A percentile compares a stretch with the other conserved stretches of the same genome.
phyloP scores from a whole-genome alignment of 768 basidiomycete species.

The Kwoniella newhampshirensis region DNA sequence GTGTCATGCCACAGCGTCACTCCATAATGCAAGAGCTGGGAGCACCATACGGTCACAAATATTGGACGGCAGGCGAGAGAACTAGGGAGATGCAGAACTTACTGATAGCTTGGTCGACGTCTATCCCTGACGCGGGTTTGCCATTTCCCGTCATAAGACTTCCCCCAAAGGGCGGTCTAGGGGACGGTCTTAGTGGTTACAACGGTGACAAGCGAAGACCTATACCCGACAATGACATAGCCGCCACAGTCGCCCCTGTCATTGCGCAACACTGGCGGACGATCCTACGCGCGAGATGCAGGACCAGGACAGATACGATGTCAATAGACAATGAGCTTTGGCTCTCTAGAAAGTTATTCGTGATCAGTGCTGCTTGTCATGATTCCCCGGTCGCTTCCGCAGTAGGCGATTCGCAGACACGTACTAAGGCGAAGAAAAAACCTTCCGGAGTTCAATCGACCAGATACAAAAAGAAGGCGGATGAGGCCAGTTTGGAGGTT shows the following conservation, averaged over 20 bases:
- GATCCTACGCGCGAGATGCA: slow-evolving; percentile 19
- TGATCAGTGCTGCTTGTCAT: slow-evolving; percentile 2
- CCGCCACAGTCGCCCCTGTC: slow-evolving; percentile 8
- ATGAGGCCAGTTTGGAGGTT: slow-evolving; percentile 5
- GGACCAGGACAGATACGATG: slow-evolving; percentile 11
- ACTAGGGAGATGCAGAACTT: slow-evolving; percentile 20
- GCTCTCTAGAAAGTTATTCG: slow-evolving; percentile 21
- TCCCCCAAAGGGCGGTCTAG: slow-evolving; percentile 19
- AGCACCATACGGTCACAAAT: slow-evolving; percentile 7
- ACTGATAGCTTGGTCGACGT: slow-evolving; percentile 37
- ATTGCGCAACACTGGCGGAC: slow-evolving; percentile 29
- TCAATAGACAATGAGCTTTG: slow-evolving; percentile 18
- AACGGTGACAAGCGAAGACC: slow-evolving; percentile 28
- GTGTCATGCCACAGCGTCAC: slow-evolving; percentile 10
- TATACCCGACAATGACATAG: slow-evolving; percentile 33
- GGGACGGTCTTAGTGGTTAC: slow-evolving; percentile 26
- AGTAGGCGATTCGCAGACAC: too few relatives aligned
- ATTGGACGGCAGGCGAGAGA: slow-evolving; percentile 8
- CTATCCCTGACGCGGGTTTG: slow-evolving; percentile 27
- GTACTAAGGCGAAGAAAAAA: too few relatives aligned
- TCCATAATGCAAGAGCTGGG: slow-evolving; percentile 20
- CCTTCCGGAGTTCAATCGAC: too few relatives aligned
- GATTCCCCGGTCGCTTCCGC: too few relatives aligned
- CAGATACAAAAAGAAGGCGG: background rate
- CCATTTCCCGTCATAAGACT: slow-evolving; percentile 19